Conservation (phyloP, 352 stramenopile species). For the Phytophthora litchii region DNA sequence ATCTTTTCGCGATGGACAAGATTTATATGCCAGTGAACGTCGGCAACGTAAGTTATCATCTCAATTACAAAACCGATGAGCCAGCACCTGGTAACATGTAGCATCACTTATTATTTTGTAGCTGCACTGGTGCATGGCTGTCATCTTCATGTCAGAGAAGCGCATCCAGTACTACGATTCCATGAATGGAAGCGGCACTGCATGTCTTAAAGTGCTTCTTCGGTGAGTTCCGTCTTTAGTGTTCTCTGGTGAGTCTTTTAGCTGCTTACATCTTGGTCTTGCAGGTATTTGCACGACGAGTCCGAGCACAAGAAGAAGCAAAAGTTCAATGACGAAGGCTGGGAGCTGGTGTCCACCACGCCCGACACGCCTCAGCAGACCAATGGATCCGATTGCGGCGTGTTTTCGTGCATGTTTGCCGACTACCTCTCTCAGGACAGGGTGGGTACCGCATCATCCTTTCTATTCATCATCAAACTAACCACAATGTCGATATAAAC, state of each 20-base stretch:
- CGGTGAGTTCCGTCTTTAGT: conserved; percentile 29
- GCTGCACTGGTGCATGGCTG: conserved; percentile 88
- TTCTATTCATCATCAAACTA: neutral
- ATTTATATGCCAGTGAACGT: conserved; percentile 89
- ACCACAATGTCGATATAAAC: neutral
- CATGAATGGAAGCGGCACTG: conserved; percentile 72
- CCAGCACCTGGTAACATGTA: neutral
- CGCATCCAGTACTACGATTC: conserved; percentile 91
- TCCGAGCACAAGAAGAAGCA: conserved; percentile 86
- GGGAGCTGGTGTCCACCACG: conserved; percentile 66
- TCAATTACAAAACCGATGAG: neutral
- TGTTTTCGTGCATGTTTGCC: conserved; percentile 89
- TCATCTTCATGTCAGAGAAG: conserved; percentile 89
- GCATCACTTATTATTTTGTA: conserved; percentile 24
- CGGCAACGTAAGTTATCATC: conserved; percentile 64
- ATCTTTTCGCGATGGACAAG: conserved; percentile 92
- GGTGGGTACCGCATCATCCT: conserved; percentile 35
- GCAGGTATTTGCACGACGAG: conserved; percentile 84
- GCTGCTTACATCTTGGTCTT: neutral
- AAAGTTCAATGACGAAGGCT: conserved; percentile 62
- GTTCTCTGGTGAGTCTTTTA: neutral
- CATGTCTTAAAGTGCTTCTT: conserved; percentile 76
- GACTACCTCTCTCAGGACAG: conserved; percentile 75
- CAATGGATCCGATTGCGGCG: conserved; percentile 86
- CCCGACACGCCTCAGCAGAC: conserved; percentile 74